phyloP scores from a whole-genome alignment of 139 green algal genomes.

The Nannochloris sp. region DNA sequence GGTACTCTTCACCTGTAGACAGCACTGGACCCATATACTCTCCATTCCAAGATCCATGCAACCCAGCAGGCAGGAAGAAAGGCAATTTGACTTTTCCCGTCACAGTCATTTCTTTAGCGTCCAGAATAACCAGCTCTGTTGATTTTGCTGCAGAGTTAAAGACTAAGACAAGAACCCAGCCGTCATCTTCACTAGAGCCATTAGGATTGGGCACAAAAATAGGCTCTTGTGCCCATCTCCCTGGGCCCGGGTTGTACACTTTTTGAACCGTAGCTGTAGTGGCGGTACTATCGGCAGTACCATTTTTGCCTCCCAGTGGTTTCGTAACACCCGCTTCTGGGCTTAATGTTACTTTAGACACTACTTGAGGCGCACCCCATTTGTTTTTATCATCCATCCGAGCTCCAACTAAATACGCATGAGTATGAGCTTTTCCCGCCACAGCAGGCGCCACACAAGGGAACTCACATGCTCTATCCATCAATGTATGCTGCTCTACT shows the following conservation, averaged over 20 bases:
- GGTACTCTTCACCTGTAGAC: neutral
- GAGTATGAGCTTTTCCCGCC: neutral
- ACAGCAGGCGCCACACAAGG: constrained; percentile 19
- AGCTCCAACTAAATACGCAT: constrained; percentile 12
- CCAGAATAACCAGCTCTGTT: constrained; percentile 33
- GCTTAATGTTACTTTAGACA: constrained; percentile 25
- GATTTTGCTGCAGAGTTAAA: constrained; percentile 11
- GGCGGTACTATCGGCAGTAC: neutral
- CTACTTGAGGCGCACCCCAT: constrained; percentile 21
- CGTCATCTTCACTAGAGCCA: constrained; percentile 34
- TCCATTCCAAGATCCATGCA: constrained; percentile 19
- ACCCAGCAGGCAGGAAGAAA: constrained; percentile 20
- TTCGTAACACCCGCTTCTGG: neutral
- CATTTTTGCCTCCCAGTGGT: neutral
- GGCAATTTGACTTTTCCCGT: constrained; percentile 24
- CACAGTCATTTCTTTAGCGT: constrained; percentile 21
- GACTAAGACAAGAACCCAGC: constrained; percentile 39
- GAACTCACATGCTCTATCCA: constrained; percentile 34
- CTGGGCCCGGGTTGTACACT: constrained; percentile 19
- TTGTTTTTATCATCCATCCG: neutral
- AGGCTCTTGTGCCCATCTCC: constrained; percentile 25
- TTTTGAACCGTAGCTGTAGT: neutral
- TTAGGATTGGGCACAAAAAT: constrained; percentile 35
- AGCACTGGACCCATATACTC: constrained; percentile 8
- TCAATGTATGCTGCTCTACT: constrained; percentile 10